Percentiles rank a stretch among this genome's conserved stretches.
These are phyloP conservation scores for Pythium phragmitis DNA, from an alignment of 352 stramenopile species.

Conservation along the genomic window DNA sequence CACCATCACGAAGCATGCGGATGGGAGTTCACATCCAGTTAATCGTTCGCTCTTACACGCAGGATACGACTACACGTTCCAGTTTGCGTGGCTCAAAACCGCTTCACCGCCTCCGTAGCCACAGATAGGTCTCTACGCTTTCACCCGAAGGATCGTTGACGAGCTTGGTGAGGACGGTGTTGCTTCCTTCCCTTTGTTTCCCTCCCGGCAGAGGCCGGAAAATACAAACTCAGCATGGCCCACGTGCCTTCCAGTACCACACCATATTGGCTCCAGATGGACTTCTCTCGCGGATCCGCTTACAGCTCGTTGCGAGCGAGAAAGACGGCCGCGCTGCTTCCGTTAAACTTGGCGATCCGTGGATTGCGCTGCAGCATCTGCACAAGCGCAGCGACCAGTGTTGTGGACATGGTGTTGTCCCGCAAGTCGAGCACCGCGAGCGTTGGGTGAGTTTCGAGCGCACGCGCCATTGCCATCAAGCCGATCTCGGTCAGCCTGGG, in stretches of 20 bases:
- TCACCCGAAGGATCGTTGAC: no score
- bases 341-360: slow-evolving; percentile 59
- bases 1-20: neutral
- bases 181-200: no score
- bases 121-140: no score
- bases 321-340: slow-evolving; percentile 45
- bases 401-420: slow-evolving; percentile 40
- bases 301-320: slow-evolving; percentile 41
- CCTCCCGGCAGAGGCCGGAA: no score
- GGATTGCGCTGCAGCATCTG: slow-evolving; percentile 42
- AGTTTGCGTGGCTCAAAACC: slow-evolving; percentile 15
- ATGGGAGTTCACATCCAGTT: neutral
- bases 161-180: no score
- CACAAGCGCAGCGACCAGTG: slow-evolving; percentile 36
- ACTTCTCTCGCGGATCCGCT: no score
- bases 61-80: slow-evolving; percentile 21
- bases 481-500: slow-evolving; percentile 44
- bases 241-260: no score
- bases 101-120: neutral
- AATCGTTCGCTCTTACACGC: neutral
- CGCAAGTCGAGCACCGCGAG: slow-evolving; percentile 52
- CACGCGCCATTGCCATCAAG: slow-evolving; percentile 33
- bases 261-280: no score
- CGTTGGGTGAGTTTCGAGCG: slow-evolving; percentile 36
- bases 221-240: no score